Conservation (phyloP, 2,329 filamentous ascomycete genomes). For the Botrytis galanthina region DNA sequence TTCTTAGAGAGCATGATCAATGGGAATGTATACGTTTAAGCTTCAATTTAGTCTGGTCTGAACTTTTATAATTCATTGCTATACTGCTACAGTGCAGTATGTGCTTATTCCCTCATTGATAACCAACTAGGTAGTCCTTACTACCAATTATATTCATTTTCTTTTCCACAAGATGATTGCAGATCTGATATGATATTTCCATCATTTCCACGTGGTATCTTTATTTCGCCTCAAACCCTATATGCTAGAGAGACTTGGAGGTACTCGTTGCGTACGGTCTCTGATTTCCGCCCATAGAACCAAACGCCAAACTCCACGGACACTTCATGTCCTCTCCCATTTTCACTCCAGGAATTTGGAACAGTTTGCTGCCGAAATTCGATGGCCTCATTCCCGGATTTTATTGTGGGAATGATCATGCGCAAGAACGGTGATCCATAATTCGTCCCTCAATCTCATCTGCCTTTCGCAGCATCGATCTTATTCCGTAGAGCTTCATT, state of each 20-base stretch:
- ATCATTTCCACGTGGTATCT: conserved; percentile 7
- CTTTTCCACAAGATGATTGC: background rate
- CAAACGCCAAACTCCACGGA: conserved; percentile 1
- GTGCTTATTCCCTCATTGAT: background rate
- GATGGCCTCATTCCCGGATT: background rate
- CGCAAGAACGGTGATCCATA: background rate
- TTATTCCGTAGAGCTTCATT: conserved; percentile 61
- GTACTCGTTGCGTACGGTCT: background rate
- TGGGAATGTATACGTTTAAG: background rate
- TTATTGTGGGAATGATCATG: background rate
- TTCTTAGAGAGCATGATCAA: background rate
- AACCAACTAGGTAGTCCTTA: background rate
- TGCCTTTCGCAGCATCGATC: conserved; percentile 37
- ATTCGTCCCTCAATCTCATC: background rate
- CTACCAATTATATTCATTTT: background rate
- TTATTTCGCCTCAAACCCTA: background rate
- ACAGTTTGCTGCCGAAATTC: background rate
- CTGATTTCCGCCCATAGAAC: background rate
- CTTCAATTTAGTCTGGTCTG: background rate
- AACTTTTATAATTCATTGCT: background rate
- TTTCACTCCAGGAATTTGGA: background rate
- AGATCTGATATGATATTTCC: background rate
- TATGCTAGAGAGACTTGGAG: background rate
- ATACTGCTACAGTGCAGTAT: background rate
- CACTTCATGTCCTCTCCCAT: background rate